Evolutionary conservation across 257 asterid species (phyloP), one percentile per base, ranked within the genome.

Genomic region (Jaltomata sinuosa): DNA sequence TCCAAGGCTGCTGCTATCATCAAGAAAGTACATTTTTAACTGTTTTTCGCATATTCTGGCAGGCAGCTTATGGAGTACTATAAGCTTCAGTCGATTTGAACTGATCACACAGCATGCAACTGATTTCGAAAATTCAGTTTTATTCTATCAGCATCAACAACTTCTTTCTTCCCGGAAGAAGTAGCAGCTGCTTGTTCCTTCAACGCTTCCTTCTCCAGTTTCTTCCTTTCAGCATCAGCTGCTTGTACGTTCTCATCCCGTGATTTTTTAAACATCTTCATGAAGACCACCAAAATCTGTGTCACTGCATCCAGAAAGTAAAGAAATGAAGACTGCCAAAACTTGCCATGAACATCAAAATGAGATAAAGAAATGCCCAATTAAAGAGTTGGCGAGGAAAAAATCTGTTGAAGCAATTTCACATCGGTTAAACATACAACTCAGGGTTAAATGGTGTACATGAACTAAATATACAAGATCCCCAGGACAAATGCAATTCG

Each of bases 201-300:
- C 32, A 93, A 92, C 45, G 97, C 97, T 91, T 96, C 98, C 93
- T 93, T 96, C 84, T 94, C 98, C 89, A 94, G 25, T 87, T 93
- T 96, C 91, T 90, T 93, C 94, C 91, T 96, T 89, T 96, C 99
- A 84, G 97, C 97, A 47, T 93, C 98, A 21, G 98, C 97, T 86
- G 45, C 87, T 88, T 90, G 97, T 89, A 84, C 93, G 15, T 96
- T 96, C 91, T 96, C 99, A 2, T 93, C 98, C 1, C 94, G 97
- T 19, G 99, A 85, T 89, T 96, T 96, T 53, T 91, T 92, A 82
- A 96, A 96, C 94, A 92, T 87, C 92, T 94, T 96, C 11, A 89
- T 93, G 91, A 96, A 96, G 84, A 94, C 93, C 11, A 80, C 95
- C 89, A 96, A 89, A 78, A 92, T 92, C 90, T 96, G 98, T 81